Base-by-base conservation (phyloP, 768 basidiomycete genomes). In the Leucocoprinus sp. region DNA sequence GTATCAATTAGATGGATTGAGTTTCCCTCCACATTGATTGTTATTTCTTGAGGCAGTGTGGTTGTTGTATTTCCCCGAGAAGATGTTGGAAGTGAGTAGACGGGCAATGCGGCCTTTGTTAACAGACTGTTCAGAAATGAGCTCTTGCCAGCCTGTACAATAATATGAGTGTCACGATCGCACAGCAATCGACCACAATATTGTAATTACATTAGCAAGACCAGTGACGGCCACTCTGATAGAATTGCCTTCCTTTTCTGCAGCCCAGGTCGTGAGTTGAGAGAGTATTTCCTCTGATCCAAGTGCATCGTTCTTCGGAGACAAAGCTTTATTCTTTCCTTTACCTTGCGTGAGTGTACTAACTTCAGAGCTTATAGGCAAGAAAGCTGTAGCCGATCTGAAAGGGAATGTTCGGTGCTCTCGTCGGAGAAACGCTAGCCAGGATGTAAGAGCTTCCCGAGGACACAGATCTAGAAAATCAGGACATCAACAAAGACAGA, bases 61-160 rank as follows among this genome's bases (percentile, higher is more conserved):
- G 82, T 89, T 17, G 92, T 95, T 1, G 84, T 84, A 7, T 82
- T 83, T 19, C 76, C 74, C 26, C 71, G 71, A 24, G 71, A 71
- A 18, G 74, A 71, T 27, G 65, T 65, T 18, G 70, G 58, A 29
- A 72, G 60, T n/a, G 76, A 61, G 58, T 86, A 91, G 6, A 85
- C 67, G 6, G 78, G 70, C 15, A 86, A 60, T 7, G 64, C 64
- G 9, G 68, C 54, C 43, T 68, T 74, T 38, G 67, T 66, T 14
- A 78, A 57, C 22, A 96, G 67, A 2, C 90, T 84, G 62, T 96
- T 93, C 54, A 95, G 69, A 36, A 95, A 68, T 0, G 88, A 74
- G 39, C 86, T 87, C 68, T 96, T 95, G 11, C 93, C 93, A 9
- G 73, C 70, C 86, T 44, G 39, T 33, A 15, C 28, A 36, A 17